Evolutionary conservation across 495 filamentous ascomycete genomes (phyloP).

Genomic region (Neurospora sp.): DNA sequence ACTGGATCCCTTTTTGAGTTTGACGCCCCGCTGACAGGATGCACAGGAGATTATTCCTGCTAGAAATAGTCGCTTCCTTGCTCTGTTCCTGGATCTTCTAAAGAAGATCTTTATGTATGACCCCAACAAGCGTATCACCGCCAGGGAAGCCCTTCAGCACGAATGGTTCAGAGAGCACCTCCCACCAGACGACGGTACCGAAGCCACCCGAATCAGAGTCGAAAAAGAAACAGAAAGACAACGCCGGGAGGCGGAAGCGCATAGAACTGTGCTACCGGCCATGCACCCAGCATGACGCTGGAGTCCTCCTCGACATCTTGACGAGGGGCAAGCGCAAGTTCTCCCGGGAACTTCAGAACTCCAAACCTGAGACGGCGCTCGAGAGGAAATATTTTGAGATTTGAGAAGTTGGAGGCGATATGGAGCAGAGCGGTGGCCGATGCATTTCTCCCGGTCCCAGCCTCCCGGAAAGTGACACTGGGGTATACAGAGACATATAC

Average conservation of each 20-base stretch:
- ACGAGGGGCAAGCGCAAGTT: neutral
- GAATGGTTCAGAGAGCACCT: slow-evolving; percentile 85
- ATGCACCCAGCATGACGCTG: slow-evolving; percentile 2
- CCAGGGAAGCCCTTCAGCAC: slow-evolving; percentile 82
- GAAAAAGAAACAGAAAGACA: slow-evolving; percentile 34
- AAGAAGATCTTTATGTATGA: slow-evolving; percentile 93
- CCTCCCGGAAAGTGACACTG: neutral
- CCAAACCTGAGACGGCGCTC: neutral
- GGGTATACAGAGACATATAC: neutral
- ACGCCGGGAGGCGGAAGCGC: neutral
- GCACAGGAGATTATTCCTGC: slow-evolving; percentile 79
- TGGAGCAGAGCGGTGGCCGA: neutral
- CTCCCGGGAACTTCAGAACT: neutral
- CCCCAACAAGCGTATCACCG: slow-evolving; percentile 79
- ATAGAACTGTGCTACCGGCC: slow-evolving; percentile 1
- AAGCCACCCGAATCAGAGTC: slow-evolving; percentile 66
- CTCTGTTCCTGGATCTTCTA: slow-evolving; percentile 78
- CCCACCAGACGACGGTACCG: slow-evolving; percentile 78
- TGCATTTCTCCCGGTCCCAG: neutral
- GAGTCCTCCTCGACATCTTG: neutral
- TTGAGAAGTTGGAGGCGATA: neutral
- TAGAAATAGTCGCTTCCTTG: slow-evolving; percentile 60
- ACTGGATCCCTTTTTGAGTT: neutral
- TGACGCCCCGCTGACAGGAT: slow-evolving; percentile 18
- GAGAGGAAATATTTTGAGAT: neutral